phyloP scores from a whole-genome alignment of 2,329 filamentous ascomycete genomes.

The Aaosphaeria arxii region DNA sequence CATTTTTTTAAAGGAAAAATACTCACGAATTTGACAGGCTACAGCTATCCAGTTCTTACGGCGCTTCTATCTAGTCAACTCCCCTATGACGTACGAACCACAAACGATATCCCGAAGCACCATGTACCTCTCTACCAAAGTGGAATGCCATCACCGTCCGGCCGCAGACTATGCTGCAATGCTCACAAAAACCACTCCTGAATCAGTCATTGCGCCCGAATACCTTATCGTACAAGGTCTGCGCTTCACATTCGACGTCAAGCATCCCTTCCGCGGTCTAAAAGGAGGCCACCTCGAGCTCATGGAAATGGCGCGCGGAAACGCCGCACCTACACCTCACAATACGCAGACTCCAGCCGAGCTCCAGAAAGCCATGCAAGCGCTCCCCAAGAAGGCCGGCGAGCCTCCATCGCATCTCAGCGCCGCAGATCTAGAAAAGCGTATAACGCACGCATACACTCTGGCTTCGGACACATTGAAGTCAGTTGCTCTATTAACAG shows the following conservation, averaged over 20 bases:
- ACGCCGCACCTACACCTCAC: slow-evolving; percentile 40
- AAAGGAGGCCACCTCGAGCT: slow-evolving; percentile 86
- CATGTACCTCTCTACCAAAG: slow-evolving; percentile 90
- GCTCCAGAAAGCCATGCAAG: slow-evolving; percentile 25
- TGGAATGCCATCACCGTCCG: slow-evolving; percentile 77
- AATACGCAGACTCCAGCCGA: slow-evolving; percentile 14
- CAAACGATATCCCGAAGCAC: slow-evolving; percentile 85
- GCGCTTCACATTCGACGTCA: slow-evolving; percentile 89
- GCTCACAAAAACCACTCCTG: slow-evolving; percentile 59
- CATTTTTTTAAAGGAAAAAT: neutral
- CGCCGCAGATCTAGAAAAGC: slow-evolving; percentile 32
- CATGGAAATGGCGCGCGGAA: slow-evolving; percentile 62
- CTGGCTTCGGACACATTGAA: slow-evolving; percentile 56
- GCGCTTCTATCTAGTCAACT: slow-evolving; percentile 94
- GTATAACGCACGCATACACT: slow-evolving; percentile 65
- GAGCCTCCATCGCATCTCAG: slow-evolving; percentile 12
- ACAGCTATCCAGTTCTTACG: slow-evolving; percentile 88
- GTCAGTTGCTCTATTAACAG: slow-evolving; percentile 78
- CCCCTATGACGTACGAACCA: slow-evolving; percentile 92
- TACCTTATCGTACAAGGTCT: slow-evolving; percentile 90
- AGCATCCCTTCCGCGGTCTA: slow-evolving; percentile 83
- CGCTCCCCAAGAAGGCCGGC: slow-evolving; percentile 18
- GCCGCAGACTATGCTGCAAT: slow-evolving; percentile 55
- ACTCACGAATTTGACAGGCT: slow-evolving; percentile 45
- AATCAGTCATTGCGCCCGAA: slow-evolving; percentile 85